Base-by-base conservation (phyloP, 148 eudicot species). In the Rhododendron henanense region DNA sequence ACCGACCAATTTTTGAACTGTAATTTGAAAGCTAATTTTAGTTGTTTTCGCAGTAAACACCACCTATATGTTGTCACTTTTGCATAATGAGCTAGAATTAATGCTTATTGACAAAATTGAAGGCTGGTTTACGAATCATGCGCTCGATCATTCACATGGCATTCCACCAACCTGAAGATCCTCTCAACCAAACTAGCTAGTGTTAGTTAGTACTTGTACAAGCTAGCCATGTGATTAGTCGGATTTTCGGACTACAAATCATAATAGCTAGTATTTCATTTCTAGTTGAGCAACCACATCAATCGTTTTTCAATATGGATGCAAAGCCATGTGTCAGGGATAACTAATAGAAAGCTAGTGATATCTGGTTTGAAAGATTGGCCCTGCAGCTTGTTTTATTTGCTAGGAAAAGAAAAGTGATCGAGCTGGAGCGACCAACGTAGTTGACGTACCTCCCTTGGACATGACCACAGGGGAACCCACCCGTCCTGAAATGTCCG, bases 61-160 rank as follows among this genome's bases (percentile, higher is more conserved):
- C 59, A 55, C 59, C 19, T 55, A 55, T 53, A 53, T 77, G 4
- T 44, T 6, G 48, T 78, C 25, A 78, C 19, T 77, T 41, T 44
- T 25, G 21, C 31, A 47, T 78, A n/a, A 23, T 48, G 57, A 78
- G 18, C 45, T 41, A 41, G 45, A 6, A 6, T 41, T 6, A 28
- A 50, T 50, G 10, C 3, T 53, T 50, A 51, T 51, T 31, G n/a
- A 51, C 10, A 53, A 53, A 51, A 28, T 50, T 16, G 16, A 4
- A 48, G 35, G 23, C 67, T 31, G 83, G 83, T 19, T 81, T 18
- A 81, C 48, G n/a, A 57, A 35, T 53, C 83, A 57, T 57, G 83
- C 57, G 71, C 83, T 57, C 37, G 37, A 35, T 35, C 48, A 53
- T 55, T 33, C 84, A 81, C 84, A 81, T 81, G 84, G 84, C 71